Evolutionary conservation across 1,284 basidiomycete species (phyloP).

Genomic region (Irpex sp.): DNA sequence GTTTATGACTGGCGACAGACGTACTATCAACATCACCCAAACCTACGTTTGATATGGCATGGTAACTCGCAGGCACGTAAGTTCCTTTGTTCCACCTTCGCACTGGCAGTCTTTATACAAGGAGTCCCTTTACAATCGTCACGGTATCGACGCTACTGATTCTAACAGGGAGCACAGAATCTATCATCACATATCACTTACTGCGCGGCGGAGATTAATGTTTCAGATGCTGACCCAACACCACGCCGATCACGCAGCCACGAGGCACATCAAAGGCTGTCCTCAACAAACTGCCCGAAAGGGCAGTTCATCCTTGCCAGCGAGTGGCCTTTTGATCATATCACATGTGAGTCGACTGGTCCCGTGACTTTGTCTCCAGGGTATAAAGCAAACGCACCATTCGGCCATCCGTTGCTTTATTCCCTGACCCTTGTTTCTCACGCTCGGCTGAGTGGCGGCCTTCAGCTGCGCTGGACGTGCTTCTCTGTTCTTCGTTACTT

Average conservation of each 20-base stretch:
- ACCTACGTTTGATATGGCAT: too few species aligned
- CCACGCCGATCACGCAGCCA: background rate
- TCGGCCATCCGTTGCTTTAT: too few species aligned
- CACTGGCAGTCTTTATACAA: too few species aligned
- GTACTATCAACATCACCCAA: too few species aligned
- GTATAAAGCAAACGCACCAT: background rate
- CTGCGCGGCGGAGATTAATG: background rate
- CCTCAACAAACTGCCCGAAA: background rate
- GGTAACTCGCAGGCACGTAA: too few species aligned
- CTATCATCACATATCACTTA: too few species aligned
- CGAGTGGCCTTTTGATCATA: background rate
- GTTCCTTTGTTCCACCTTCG: too few species aligned
- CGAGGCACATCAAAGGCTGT: background rate
- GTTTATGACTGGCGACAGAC: too few species aligned
- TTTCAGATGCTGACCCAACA: background rate
- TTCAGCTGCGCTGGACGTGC: background rate
- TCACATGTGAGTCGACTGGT: background rate
- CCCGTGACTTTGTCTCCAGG: background rate
- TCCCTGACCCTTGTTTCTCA: too few species aligned
- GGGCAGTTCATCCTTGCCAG: background rate
- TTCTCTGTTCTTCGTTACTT: background rate
- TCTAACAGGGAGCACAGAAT: too few species aligned
- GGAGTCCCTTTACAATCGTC: too few species aligned
- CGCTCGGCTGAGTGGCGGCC: background rate
- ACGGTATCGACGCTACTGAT: too few species aligned